phyloP scores from a whole-genome alignment of 495 filamentous ascomycete genomes.

The Lasiosphaeria hispida region DNA sequence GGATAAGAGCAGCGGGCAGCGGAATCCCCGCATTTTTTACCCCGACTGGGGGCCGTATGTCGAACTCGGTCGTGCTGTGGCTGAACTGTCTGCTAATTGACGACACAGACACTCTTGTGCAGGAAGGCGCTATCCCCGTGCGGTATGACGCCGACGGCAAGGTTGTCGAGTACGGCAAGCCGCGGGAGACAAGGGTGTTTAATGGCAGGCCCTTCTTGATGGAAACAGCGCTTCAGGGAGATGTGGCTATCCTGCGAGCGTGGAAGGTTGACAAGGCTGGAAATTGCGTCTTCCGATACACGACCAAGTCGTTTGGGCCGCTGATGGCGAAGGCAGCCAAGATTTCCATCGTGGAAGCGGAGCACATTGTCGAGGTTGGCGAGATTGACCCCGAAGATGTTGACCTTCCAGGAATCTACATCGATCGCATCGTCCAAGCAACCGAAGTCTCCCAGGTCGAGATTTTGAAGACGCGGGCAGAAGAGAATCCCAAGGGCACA shows the following conservation, averaged over 20 bases:
- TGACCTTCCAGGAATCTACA: constrained; percentile 62
- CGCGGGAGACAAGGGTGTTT: constrained; percentile 59
- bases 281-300: constrained; percentile 64
- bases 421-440: constrained; percentile 61
- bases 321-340: constrained; percentile 63
- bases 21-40: constrained; percentile 68
- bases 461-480: constrained; percentile 47
- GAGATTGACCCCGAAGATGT: constrained; percentile 57
- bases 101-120: constrained; percentile 52
- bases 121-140: constrained; percentile 59
- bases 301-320: constrained; percentile 57
- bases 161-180: constrained; percentile 52
- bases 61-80: not conserved
- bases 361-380: constrained; percentile 61
- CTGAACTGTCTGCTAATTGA: not conserved
- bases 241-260: constrained; percentile 62
- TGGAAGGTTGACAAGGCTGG: constrained; percentile 64
- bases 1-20: constrained; percentile 60
- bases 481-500: constrained; percentile 22
- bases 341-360: constrained; percentile 65
- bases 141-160: constrained; percentile 50
- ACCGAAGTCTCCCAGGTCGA: constrained; percentile 56
- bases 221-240: constrained; percentile 61
- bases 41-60: constrained; percentile 56
- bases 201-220: constrained; percentile 57